Evolutionary conservation across 441 rosid species (phyloP).

Genomic region (Adansonia rubrostipa): DNA sequence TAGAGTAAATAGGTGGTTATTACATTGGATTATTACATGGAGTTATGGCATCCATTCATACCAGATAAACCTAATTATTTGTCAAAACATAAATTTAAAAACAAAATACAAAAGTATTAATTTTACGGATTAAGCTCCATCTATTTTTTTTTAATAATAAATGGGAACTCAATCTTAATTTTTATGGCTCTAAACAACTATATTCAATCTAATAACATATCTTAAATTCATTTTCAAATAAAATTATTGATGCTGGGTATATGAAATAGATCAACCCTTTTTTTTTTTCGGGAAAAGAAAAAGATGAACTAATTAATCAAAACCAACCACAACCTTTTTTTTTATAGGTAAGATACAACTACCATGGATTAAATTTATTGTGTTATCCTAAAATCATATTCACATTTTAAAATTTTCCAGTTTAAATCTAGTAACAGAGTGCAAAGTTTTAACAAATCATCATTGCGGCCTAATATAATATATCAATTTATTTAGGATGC

Average conservation of each 20-base stretch:
- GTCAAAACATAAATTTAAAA: no score
- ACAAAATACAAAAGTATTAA: no score
- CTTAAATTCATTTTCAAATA: background rate
- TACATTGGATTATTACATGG: no score
- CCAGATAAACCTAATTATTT: no score
- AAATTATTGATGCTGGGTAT: background rate
- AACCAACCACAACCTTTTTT: background rate
- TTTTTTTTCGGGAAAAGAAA: no score
- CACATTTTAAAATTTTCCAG: background rate
- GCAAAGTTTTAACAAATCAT: conserved; percentile 8
- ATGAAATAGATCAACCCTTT: background rate
- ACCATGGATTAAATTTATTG: background rate
- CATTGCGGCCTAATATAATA: background rate
- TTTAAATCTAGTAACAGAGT: background rate
- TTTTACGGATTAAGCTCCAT: no score
- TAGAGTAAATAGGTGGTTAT: no score
- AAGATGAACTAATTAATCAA: background rate
- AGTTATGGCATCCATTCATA: no score
- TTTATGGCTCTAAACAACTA: no score
- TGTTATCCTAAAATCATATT: background rate
- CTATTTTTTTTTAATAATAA: no score
- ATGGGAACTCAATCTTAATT: no score
- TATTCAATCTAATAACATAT: background rate
- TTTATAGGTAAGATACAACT: background rate
- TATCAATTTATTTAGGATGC: background rate